Conservation (phyloP, 345 rosid species). For the Salix suchowensis region DNA sequence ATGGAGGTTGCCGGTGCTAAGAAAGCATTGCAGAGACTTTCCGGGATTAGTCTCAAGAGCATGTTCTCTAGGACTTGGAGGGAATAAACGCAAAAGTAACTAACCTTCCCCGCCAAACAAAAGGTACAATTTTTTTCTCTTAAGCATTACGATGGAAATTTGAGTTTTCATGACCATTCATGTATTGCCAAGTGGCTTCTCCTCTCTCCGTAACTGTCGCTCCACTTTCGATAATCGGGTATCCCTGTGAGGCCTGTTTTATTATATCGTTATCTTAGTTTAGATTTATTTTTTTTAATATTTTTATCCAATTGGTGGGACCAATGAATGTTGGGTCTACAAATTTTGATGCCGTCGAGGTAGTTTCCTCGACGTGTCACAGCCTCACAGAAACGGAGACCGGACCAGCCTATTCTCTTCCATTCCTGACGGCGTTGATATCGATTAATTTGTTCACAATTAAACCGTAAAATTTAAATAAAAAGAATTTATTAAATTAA, state of each 20-base stretch:
- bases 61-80: constrained; percentile 66
- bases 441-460: too few species aligned
- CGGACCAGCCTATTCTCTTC: too few species aligned
- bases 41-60: constrained; percentile 53
- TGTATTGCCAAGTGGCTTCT: background rate
- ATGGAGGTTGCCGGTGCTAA: constrained; percentile 65
- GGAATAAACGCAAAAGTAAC: constrained; percentile 38
- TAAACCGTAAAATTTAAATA: too few species aligned
- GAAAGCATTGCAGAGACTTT: constrained; percentile 56
- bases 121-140: constrained; percentile 25
- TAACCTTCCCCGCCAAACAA: constrained; percentile 32
- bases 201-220: too few species aligned
- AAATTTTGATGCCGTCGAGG: background rate
- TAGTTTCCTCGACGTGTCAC: background rate
- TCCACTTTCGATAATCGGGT: too few species aligned
- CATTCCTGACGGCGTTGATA: too few species aligned
- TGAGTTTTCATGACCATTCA: background rate
- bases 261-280: background rate
- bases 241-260: too few species aligned
- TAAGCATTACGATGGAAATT: constrained; percentile 21
- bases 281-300: background rate
- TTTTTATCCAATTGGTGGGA: background rate
- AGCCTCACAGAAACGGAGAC: too few species aligned
- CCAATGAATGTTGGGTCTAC: background rate
- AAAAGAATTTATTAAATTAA: too few species aligned